These are phyloP conservation scores for Lagenidium giganteum DNA, from an alignment of 352 stramenopile species.

Conservation along the genomic window DNA sequence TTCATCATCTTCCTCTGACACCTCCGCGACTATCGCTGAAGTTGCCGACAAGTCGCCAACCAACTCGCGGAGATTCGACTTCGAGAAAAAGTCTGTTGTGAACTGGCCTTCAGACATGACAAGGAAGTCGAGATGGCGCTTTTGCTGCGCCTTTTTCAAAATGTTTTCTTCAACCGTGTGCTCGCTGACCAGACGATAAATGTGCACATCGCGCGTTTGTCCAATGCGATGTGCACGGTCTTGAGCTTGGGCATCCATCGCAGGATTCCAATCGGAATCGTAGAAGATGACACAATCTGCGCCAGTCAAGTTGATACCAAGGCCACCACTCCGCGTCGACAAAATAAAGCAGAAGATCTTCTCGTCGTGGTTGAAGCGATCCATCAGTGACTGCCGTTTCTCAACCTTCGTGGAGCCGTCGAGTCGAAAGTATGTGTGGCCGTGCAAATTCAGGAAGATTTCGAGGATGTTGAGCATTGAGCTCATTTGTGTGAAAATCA, in stretches of 20 bases:
- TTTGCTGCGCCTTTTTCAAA: constrained; percentile 97
- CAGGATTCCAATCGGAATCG: constrained; percentile 93
- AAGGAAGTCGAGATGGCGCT: constrained; percentile 96
- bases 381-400: constrained; percentile 95
- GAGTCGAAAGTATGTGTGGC: constrained; percentile 97
- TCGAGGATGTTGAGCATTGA: constrained; percentile 99
- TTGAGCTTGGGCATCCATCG: constrained; percentile 93
- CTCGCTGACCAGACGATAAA: constrained; percentile 97
- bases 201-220: constrained; percentile 98
- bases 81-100: constrained; percentile 82
- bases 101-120: constrained; percentile 80
- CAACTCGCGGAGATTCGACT: constrained; percentile 87
- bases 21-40: constrained; percentile 16
- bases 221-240: constrained; percentile 98
- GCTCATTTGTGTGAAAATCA: constrained; percentile 99
- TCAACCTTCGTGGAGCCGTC: constrained; percentile 97
- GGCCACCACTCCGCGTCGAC: constrained; percentile 94
- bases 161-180: constrained; percentile 99
- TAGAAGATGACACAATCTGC: constrained; percentile 94
- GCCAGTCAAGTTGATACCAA: constrained; percentile 98
- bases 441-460: constrained; percentile 97
- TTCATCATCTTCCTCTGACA: constrained; percentile 28
- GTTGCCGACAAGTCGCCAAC: constrained; percentile 44
- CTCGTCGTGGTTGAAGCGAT: constrained; percentile 97
- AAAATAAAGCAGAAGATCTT: constrained; percentile 99